Percentiles rank a stretch among this genome's conserved stretches.
phyloP scores from a whole-genome alignment of 352 stramenopile species.

The Phytophthora quininea region DNA sequence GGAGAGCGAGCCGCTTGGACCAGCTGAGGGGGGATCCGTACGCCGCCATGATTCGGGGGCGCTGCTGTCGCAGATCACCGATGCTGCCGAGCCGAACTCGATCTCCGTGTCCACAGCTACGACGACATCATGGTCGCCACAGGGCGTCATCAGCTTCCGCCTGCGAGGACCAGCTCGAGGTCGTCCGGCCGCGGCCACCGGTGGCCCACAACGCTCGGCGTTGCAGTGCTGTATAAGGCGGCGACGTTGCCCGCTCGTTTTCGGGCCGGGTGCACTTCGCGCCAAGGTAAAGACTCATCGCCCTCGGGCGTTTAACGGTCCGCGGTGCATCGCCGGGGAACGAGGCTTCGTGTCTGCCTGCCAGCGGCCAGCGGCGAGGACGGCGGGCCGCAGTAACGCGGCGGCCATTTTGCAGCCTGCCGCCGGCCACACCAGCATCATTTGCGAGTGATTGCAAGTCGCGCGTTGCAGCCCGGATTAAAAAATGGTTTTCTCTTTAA shows the following conservation, averaged over 20 bases:
- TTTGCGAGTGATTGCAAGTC: not conserved
- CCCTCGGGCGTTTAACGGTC: conserved; percentile 24
- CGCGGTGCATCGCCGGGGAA: conserved; percentile 24
- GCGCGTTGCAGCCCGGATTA: not conserved
- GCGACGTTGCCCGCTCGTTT: not conserved
- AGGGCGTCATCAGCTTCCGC: not conserved
- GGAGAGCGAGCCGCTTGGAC: not conserved
- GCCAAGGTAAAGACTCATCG: conserved; percentile 24
- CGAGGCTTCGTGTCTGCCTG: conserved; percentile 13
- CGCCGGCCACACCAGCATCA: too few relatives aligned
- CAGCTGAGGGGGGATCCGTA: not conserved
- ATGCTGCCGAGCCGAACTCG: not conserved
- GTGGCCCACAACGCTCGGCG: conserved; percentile 12
- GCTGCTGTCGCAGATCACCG: conserved; percentile 21
- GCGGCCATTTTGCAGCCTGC: not conserved
- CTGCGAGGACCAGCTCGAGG: not conserved
- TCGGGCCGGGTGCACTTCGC: conserved; percentile 10
- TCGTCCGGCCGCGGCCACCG: conserved; percentile 3
- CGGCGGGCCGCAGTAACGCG: not conserved
- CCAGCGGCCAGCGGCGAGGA: not conserved
- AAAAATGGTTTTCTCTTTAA: not conserved
- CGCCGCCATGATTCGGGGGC: not conserved
- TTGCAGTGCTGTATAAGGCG: conserved; percentile 2
- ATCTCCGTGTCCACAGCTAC: too few relatives aligned
- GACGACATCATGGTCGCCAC: not conserved